Evolutionary conservation across 2,329 filamentous ascomycete species (phyloP).

Genomic region (Arthrinium phaeospermum): DNA sequence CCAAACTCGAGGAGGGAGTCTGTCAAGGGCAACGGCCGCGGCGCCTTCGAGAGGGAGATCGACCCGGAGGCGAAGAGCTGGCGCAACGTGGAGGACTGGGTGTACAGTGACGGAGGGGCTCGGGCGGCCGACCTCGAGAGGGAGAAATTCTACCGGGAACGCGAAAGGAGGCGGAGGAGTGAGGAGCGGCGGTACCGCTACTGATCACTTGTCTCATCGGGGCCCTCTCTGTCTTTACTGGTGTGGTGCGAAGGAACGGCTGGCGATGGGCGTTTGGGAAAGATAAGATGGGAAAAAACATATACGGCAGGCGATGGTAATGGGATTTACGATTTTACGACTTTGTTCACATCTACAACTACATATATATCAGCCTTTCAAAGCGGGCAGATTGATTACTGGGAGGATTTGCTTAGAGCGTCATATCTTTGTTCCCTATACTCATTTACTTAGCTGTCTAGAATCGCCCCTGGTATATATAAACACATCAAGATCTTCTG

Average conservation of each 20-base stretch:
- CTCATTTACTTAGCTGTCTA: neutral
- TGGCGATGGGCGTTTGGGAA: neutral
- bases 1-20: neutral
- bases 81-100: constrained; percentile 42
- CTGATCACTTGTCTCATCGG: neutral
- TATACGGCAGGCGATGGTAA: neutral
- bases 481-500: neutral
- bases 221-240: neutral
- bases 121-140: neutral
- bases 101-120: constrained; percentile 22
- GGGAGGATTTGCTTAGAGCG: constrained; percentile 11
- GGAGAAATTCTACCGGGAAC: neutral
- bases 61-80: constrained; percentile 39
- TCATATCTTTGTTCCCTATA: neutral
- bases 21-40: constrained; percentile 23
- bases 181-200: neutral
- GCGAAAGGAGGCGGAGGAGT: neutral
- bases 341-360: neutral
- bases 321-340: neutral
- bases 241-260: neutral
- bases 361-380: neutral
- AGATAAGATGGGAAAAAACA: neutral
- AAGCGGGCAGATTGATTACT: constrained; percentile 9
- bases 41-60: constrained; percentile 35
- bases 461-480: neutral